Evolutionary conservation across 345 rosid genomes (phyloP).

Genomic region (Nasturtium officinale): DNA sequence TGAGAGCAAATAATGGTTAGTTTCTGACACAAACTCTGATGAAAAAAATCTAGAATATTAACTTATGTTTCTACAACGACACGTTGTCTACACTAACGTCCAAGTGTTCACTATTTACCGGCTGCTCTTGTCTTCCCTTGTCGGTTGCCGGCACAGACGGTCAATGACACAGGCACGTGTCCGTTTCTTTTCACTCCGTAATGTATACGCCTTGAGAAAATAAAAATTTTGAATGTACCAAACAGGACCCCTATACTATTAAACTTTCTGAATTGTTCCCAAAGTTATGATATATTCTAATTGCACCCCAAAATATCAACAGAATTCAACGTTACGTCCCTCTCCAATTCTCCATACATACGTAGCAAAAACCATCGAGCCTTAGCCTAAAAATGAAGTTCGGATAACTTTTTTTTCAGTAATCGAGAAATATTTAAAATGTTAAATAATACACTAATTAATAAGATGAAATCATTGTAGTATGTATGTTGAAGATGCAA

Average conservation of each 20-base stretch:
- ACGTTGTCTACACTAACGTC: constrained; percentile 30
- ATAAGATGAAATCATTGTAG: no score
- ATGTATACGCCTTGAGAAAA: constrained; percentile 28
- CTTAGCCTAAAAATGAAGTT: neutral
- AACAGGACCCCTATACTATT: neutral
- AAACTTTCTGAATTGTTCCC: neutral
- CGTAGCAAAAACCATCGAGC: neutral
- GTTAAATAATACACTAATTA: no score
- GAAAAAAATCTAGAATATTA: constrained; percentile 4
- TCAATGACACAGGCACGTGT: constrained; percentile 45
- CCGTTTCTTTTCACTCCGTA: constrained; percentile 17
- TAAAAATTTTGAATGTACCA: neutral
- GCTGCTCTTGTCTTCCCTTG: constrained; percentile 41
- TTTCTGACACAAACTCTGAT: constrained; percentile 39
- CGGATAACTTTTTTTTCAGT: no score
- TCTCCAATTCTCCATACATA: neutral
- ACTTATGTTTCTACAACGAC: constrained; percentile 28
- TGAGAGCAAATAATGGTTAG: constrained; percentile 25
- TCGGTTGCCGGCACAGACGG: constrained; percentile 46
- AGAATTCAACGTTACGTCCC: neutral
- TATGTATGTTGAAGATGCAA: neutral
- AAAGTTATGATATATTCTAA: neutral
- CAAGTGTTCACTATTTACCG: constrained; percentile 37
- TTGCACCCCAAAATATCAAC: neutral
- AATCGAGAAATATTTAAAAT: no score